Evolutionary conservation across 2,329 filamentous ascomycete species (phyloP), one percentile per base, ranked within the genome.

Genomic region (Apiospora phragmitis): DNA sequence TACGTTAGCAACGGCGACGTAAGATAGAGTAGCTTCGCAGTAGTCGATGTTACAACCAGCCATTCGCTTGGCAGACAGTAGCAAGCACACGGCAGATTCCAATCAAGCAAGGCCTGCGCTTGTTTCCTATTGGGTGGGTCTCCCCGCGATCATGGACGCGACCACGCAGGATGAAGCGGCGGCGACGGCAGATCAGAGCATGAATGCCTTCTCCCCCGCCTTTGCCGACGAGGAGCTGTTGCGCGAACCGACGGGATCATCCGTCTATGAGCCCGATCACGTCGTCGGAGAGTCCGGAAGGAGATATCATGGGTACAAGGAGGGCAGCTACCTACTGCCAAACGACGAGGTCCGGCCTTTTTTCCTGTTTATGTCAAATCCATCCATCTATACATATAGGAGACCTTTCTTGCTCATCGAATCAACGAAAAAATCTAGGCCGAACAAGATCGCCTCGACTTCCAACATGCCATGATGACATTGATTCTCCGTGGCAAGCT

Each of bases 361-460:
- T 2, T 9, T n/a, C n/a, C n/a, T n/a, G n/a, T n/a, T n/a, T n/a
- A n/a, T n/a, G 55, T 5, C 32, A 12, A 2, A 14, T n/a, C 26
- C 51, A 9, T 12, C 9, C 6, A n/a, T n/a, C n/a, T n/a, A n/a
- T n/a, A n/a, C n/a, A n/a, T n/a, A n/a, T n/a, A 24, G 55, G 21
- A 38, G 32, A 12, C n/a, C n/a, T n/a, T 4, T 2, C 38, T 38
- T 62, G 32, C 55, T 62, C 29, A 62, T 24, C 9, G 18, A 59
- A 32, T 7, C 16, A 29, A 11, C 38, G 0, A 41, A 38, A 6
- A 6, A 38, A 38, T 38, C 3, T 18, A 70, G 67, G 67, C 67
- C 12, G 67, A 70, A 68, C 70, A 70, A 65, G 70, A 70, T 16
- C 70, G 70, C 5, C 35, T 70, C 21, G 70, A 70, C 41, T 70